These are phyloP conservation scores for Phytophthora niederhauseri DNA, from an alignment of 352 stramenopile species.

Conservation along the genomic window DNA sequence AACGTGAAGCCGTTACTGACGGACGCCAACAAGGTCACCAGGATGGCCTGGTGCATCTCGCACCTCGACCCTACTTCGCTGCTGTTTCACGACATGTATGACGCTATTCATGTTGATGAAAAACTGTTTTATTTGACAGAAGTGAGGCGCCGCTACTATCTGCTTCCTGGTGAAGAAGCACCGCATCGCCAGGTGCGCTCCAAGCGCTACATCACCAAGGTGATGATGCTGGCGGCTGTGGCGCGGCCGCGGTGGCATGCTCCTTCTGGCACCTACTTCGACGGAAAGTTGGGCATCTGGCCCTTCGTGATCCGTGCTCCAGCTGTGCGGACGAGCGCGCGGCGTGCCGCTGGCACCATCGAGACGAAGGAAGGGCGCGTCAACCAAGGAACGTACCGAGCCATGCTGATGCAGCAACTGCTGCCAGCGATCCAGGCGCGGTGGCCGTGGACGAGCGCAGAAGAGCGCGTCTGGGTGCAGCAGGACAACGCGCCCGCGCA, in stretches of 20 bases:
- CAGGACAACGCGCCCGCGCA: conserved; percentile 9
- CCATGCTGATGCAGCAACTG: conserved; percentile 1
- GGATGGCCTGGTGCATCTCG: conserved; percentile 16
- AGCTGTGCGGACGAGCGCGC: background rate
- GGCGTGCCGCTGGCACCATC: background rate
- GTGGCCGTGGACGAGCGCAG: background rate
- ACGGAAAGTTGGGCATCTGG: conserved; percentile 19
- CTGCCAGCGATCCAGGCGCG: conserved; percentile 1
- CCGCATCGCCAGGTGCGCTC: conserved; percentile 11
- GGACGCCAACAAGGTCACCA: conserved; percentile 11
- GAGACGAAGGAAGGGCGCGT: conserved; percentile 1
- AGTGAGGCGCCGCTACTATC: conserved; percentile 13
- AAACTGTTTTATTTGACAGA: conserved; percentile 39
- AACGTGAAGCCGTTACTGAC: conserved; percentile 23
- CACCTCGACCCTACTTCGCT: conserved; percentile 4
- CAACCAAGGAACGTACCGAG: background rate
- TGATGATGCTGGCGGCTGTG: conserved; percentile 38
- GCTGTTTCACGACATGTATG: conserved; percentile 5
- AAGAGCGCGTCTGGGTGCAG: background rate
- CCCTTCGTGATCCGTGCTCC: conserved; percentile 2
- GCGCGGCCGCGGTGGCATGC: conserved; percentile 14
- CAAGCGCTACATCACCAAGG: conserved; percentile 38
- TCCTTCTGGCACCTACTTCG: background rate
- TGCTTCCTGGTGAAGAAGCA: conserved; percentile 16
- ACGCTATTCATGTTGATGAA: conserved; percentile 31